Evolutionary conservation across 2,329 filamentous ascomycete genomes (phyloP), one percentile per base, ranked within the genome.

Genomic region (Calonectria hongkongensis): DNA sequence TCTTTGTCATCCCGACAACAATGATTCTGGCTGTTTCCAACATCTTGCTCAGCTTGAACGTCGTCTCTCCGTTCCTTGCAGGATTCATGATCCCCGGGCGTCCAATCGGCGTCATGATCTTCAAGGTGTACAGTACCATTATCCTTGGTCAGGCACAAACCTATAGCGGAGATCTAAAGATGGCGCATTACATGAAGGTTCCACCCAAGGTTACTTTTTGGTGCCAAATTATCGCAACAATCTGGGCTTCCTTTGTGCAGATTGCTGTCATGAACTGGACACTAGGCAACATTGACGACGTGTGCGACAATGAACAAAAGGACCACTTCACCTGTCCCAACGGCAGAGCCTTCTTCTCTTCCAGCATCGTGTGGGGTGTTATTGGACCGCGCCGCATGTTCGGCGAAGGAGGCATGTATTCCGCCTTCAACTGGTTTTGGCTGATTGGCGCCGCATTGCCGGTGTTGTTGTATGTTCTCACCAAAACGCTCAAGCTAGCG

Each of bases 301-400:
- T 91, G 15, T 92, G 89, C 71, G 76, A 78, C 36, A 73, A 73
- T 15, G 25, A 54, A 43, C 79, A 80, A 67, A 68, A 71, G 16
- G 62, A 76, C 63, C 54, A 77, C 58, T 70, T 85, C 73, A 86
- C 81, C 4, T 86, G 85, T 65, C 85, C 85, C 13, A 86, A 86
- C 66, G 84, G 84, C n/a, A 82, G 79, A 2, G 75, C 81, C 0
- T 83, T 83, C 81, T 92, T 90, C 83, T 89, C 87, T 2, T 87
- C 86, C 7, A 90, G 88, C 4, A 84, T 90, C 15, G 87, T 90
- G 65, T 90, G 89, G 89, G 90, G 90, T 58, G 83, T 90, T 30
- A 90, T 92, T 60, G 90, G 90, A 0, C 90, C 90, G 0, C 78
- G 82, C 1, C 86, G 89, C 18, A 89, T 92, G 80, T 91, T 91